Evolutionary conservation across 2,329 filamentous ascomycete species (phyloP).

Genomic region (Seiridium unicorne): DNA sequence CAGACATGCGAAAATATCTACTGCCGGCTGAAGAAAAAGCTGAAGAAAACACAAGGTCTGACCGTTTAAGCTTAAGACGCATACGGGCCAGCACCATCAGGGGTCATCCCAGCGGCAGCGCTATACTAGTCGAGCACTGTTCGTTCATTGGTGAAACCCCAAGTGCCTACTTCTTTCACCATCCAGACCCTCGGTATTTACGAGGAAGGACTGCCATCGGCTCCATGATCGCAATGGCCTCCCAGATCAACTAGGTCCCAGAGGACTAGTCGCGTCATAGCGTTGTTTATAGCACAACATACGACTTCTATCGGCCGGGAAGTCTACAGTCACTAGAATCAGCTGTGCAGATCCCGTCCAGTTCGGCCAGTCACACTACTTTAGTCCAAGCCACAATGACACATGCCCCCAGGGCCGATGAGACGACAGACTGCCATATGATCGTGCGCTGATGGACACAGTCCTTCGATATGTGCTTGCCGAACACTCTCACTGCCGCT

Average conservation of each 20-base stretch:
- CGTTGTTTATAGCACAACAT: background rate
- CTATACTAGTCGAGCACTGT: too few species aligned
- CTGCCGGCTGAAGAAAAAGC: too few species aligned
- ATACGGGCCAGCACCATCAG: background rate
- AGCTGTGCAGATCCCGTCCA: background rate
- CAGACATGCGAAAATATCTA: too few species aligned
- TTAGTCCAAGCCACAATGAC: background rate
- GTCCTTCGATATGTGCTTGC: background rate
- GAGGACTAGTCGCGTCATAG: background rate
- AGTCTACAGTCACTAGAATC: background rate
- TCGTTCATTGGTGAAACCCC: too few species aligned
- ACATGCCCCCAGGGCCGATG: background rate
- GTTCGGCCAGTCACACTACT: background rate
- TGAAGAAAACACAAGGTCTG: background rate
- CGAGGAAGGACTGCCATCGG: too few species aligned
- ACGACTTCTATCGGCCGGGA: background rate
- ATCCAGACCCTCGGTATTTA: too few species aligned
- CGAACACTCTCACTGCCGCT: background rate
- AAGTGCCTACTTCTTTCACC: too few species aligned
- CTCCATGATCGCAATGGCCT: too few species aligned
- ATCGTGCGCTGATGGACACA: background rate
- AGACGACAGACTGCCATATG: background rate
- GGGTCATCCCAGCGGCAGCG: too few species aligned
- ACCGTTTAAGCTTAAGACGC: background rate
- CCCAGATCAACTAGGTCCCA: background rate